phyloP scores from a whole-genome alignment of 2,329 filamentous ascomycete genomes.

The Chrysoporthe austroafricana region DNA sequence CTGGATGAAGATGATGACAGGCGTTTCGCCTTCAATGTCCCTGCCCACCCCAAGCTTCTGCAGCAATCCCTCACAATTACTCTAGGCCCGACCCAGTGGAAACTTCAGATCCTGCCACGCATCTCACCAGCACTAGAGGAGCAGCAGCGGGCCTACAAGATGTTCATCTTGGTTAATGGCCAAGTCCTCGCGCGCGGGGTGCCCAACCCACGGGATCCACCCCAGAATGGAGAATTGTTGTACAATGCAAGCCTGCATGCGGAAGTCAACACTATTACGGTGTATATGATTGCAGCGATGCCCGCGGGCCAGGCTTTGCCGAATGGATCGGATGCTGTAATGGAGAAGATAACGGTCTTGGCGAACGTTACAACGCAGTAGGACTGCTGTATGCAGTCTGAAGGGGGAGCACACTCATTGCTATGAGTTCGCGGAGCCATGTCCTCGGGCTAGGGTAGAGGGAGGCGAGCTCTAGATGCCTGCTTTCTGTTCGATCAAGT shows the following conservation, averaged over 20 bases:
- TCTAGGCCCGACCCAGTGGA: conserved; percentile 68
- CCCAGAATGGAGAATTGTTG: conserved; percentile 62
- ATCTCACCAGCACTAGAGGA: conserved; percentile 65
- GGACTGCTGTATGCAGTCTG: conserved; percentile 7
- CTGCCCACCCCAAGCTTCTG: conserved; percentile 66
- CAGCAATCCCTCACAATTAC: conserved; percentile 76
- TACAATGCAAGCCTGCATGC: conserved; percentile 75
- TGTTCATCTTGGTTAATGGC: conserved; percentile 74
- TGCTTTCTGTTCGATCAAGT: neutral
- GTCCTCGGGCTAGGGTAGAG: neutral
- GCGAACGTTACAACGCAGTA: conserved; percentile 66
- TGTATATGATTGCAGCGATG: conserved; percentile 76
- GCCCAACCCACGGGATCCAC: conserved; percentile 58
- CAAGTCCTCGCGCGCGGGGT: conserved; percentile 57
- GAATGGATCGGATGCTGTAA: conserved; percentile 67
- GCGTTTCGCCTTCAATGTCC: conserved; percentile 66
- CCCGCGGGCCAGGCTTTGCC: conserved; percentile 60
- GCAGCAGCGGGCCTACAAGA: conserved; percentile 69
- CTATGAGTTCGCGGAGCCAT: neutral
- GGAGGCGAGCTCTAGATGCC: neutral
- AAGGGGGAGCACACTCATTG: neutral
- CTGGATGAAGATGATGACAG: conserved; percentile 65
- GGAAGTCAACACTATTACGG: conserved; percentile 77
- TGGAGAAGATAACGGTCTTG: conserved; percentile 79
- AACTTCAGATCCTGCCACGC: conserved; percentile 71